These are phyloP conservation scores for Coemansia sp. DNA, from an alignment of 192 early-diverging fungal genomes.

Conservation along the genomic window DNA sequence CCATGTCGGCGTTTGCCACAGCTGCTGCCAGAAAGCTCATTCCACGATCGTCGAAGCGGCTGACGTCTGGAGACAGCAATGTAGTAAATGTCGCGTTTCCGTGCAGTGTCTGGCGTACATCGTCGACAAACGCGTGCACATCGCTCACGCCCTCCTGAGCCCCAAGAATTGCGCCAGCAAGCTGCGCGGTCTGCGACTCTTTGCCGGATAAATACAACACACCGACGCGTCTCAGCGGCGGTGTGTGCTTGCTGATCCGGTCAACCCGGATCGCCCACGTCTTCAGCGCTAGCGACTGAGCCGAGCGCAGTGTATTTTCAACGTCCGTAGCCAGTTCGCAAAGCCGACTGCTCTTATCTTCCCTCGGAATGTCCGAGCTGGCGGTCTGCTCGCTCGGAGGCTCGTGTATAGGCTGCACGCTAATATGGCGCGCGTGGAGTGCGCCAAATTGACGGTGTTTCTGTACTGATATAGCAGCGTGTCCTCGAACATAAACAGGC, in stretches of 20 bases:
- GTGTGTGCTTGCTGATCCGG: neutral
- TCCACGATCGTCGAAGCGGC: neutral
- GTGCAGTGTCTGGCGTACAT: neutral
- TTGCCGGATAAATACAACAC: conserved; percentile 15
- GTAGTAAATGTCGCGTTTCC: neutral
- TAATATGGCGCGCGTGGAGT: conserved; percentile 16
- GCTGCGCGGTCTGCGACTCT: conserved; percentile 8
- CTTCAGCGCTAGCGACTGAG: conserved; percentile 8
- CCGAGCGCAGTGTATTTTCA: neutral
- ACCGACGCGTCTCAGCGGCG: conserved; percentile 4
- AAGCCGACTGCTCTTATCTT: neutral
- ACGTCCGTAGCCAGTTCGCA: conserved; percentile 24
- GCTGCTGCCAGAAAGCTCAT: conserved; percentile 9
- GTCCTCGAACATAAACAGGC: neutral
- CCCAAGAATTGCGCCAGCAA: neutral
- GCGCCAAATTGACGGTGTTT: too few relatives aligned
- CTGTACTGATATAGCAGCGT: neutral
- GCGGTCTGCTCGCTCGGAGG: neutral
- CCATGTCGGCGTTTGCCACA: neutral
- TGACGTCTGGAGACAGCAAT: neutral
- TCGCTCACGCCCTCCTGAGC: neutral
- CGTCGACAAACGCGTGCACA: neutral
- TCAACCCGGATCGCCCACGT: conserved; percentile 24
- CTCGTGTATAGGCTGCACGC: conserved; percentile 11
- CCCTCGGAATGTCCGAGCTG: conserved; percentile 7